A percentile compares a stretch with the other conserved stretches of the same genome.
phyloP scores from a whole-genome alignment of 2,329 filamentous ascomycete species.

The Emydomyces testavorans region DNA sequence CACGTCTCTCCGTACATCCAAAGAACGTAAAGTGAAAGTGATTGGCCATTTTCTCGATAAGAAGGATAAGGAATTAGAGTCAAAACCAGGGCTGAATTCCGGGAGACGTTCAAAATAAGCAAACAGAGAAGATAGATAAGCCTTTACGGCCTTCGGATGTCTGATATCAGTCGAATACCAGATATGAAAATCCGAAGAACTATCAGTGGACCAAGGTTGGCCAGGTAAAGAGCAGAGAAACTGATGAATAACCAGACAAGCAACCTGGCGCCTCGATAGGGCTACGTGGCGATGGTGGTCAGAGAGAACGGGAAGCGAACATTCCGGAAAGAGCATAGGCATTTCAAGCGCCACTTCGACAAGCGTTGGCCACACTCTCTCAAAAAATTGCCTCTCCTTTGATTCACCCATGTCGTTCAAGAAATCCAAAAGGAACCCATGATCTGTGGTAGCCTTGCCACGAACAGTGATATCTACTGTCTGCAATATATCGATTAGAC shows the following conservation, averaged over 20 bases:
- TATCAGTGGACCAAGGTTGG: conserved; percentile 13
- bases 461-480: conserved; percentile 8
- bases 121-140: conserved; percentile 11
- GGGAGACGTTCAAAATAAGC: conserved; percentile 11
- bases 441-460: conserved; percentile 3
- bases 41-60: conserved; percentile 11
- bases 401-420: conserved; percentile 6
- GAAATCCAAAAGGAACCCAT: conserved; percentile 10
- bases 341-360: conserved; percentile 12
- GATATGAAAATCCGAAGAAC: conserved; percentile 10
- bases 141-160: conserved; percentile 4
- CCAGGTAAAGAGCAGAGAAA: conserved; percentile 12
- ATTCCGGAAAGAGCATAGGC: conserved; percentile 10
- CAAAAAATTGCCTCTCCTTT: conserved; percentile 10
- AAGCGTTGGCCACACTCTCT: conserved; percentile 5
- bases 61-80: not conserved
- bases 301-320: conserved; percentile 5
- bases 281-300: conserved; percentile 3
- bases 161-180: conserved; percentile 13
- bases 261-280: conserved; percentile 12
- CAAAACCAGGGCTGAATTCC: not conserved
- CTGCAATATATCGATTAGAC: conserved; percentile 11
- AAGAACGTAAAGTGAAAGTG: conserved; percentile 4
- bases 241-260: conserved; percentile 13
- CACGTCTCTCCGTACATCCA: not conserved